Conservation (phyloP, 163 green algal species). For the Chlorella variabilis region DNA sequence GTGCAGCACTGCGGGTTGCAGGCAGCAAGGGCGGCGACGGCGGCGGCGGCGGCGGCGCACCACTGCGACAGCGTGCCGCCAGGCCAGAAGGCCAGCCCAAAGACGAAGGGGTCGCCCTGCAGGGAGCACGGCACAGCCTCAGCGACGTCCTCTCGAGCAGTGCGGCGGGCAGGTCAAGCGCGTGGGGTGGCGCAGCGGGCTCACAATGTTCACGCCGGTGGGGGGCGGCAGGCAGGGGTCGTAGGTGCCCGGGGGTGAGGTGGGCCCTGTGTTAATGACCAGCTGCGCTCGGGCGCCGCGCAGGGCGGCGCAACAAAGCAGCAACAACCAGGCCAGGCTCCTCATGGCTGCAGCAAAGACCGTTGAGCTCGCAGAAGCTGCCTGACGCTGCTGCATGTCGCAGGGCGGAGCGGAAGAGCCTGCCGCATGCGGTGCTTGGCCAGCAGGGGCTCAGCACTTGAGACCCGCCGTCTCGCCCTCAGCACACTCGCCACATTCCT, state of each 20-base stretch:
- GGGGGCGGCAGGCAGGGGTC: conserved; percentile 20
- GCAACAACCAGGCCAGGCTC: not conserved
- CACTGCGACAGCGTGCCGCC: conserved; percentile 58
- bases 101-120: conserved; percentile 54
- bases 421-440: too few relatives aligned
- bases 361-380: too few relatives aligned
- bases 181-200: not conserved
- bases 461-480: too few relatives aligned
- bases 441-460: too few relatives aligned
- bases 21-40: not conserved
- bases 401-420: too few relatives aligned
- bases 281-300: not conserved
- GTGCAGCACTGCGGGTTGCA: not conserved
- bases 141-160: too few relatives aligned
- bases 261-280: not conserved
- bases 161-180: not conserved
- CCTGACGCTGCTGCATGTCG: too few relatives aligned
- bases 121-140: not conserved
- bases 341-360: not conserved
- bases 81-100: conserved; percentile 68
- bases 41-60: conserved; percentile 26
- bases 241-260: not conserved
- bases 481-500: too few relatives aligned
- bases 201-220: conserved; percentile 9
- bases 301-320: not conserved